Evolutionary conservation across 2,329 filamentous ascomycete genomes (phyloP).

Genomic region (Aspergillus viridinutans): DNA sequence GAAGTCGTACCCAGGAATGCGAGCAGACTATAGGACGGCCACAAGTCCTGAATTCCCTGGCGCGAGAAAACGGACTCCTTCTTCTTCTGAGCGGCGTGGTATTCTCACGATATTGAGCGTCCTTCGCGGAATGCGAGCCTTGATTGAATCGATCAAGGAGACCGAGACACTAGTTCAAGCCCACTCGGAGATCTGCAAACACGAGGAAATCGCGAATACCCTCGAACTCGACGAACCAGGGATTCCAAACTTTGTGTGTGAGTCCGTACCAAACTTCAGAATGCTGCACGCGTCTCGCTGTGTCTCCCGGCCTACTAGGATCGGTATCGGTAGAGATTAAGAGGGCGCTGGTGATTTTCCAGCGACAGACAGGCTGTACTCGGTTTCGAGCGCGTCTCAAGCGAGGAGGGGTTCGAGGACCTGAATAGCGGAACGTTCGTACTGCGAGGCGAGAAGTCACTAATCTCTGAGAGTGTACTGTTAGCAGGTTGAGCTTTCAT

Average conservation of each 20-base stretch:
- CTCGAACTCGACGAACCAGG: neutral
- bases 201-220: neutral
- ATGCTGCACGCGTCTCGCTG: neutral
- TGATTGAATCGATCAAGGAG: neutral
- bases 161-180: conserved; percentile 11
- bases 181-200: conserved; percentile 10
- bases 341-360: neutral
- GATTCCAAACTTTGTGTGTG: neutral
- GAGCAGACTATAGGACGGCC: conserved; percentile 4
- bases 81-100: neutral
- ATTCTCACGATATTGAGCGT: neutral
- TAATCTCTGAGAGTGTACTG: neutral
- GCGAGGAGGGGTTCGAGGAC: neutral
- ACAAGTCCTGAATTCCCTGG: neutral
- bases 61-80: neutral
- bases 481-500: neutral
- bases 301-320: neutral
- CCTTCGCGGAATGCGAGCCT: neutral
- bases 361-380: neutral
- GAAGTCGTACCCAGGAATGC: conserved; percentile 13
- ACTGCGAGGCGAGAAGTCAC: neutral
- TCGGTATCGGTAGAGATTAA: neutral
- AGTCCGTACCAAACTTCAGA: neutral
- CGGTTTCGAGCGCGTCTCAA: neutral
- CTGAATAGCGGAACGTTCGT: neutral